Conservation (phyloP, 345 rosid genomes). For the Noccaea caerulescens region DNA sequence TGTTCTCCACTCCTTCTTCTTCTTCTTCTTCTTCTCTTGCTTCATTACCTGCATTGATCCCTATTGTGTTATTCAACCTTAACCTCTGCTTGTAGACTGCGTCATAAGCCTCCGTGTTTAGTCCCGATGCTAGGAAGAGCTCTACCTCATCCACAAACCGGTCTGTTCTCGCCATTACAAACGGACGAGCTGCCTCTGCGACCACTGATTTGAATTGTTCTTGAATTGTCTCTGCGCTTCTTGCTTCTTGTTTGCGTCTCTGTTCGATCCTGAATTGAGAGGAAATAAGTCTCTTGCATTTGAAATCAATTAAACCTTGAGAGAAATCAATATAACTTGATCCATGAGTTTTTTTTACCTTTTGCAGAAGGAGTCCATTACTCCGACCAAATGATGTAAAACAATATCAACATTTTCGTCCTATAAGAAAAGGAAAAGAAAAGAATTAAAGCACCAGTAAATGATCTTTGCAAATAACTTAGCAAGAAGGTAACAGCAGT, state of each 20-base stretch:
- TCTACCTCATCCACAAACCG: slow-evolving; percentile 69
- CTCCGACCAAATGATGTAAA: slow-evolving; percentile 71
- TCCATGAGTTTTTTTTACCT: too few relatives aligned
- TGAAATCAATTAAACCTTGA: neutral
- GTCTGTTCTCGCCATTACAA: slow-evolving; percentile 60
- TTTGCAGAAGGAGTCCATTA: slow-evolving; percentile 61
- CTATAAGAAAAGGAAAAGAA: slow-evolving; percentile 37
- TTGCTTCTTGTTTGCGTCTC: slow-evolving; percentile 29
- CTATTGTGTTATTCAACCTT: slow-evolving; percentile 48
- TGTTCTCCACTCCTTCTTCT: slow-evolving; percentile 26
- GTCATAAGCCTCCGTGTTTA: slow-evolving; percentile 76
- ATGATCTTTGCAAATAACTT: neutral
- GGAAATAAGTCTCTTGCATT: too few relatives aligned
- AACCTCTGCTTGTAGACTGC: slow-evolving; percentile 55
- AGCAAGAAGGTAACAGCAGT: slow-evolving; percentile 2
- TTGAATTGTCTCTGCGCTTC: slow-evolving; percentile 49
- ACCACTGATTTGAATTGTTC: slow-evolving; percentile 56
- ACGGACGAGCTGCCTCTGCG: slow-evolving; percentile 70
- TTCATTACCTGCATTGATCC: slow-evolving; percentile 26
- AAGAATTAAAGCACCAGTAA: neutral
- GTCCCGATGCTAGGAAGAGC: slow-evolving; percentile 75
- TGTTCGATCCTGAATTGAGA: slow-evolving; percentile 47
- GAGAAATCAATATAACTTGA: too few relatives aligned
- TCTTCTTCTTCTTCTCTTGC: slow-evolving; percentile 26
- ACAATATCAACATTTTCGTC: slow-evolving; percentile 80